Percentiles rank a stretch among this genome's conserved stretches.
These are phyloP conservation scores for Glaciozyma martinii DNA, from an alignment of 768 basidiomycete species.

Conservation along the genomic window DNA sequence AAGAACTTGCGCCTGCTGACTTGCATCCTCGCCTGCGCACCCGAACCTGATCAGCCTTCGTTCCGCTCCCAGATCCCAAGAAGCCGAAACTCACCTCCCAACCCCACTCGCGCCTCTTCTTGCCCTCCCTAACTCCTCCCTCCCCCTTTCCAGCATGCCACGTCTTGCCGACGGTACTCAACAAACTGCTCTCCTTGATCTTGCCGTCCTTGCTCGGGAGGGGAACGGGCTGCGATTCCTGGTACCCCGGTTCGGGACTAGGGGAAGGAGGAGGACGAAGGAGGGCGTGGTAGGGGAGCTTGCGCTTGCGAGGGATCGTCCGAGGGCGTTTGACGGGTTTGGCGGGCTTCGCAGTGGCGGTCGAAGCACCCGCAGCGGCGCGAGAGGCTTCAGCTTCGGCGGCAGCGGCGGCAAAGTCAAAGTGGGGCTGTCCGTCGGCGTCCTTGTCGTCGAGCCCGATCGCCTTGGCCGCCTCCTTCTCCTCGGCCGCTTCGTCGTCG, in stretches of 20 bases:
- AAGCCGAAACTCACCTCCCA: constrained; percentile 62
- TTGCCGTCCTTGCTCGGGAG: constrained; percentile 21
- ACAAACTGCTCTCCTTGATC: constrained; percentile 23
- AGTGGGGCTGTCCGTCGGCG: constrained; percentile 25
- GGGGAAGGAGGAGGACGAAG: constrained; percentile 21
- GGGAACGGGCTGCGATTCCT: constrained; percentile 24
- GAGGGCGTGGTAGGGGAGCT: constrained; percentile 26
- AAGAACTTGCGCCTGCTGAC: constrained; percentile 72
- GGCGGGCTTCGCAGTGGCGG: constrained; percentile 42
- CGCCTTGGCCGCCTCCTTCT: constrained; percentile 22
- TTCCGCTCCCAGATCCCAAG: background rate
- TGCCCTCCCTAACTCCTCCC: constrained; percentile 36
- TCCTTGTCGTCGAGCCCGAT: constrained; percentile 33
- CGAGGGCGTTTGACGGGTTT: constrained; percentile 43
- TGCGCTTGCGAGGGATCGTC: constrained; percentile 12
- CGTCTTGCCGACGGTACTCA: constrained; percentile 31
- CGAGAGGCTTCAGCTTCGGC: constrained; percentile 32
- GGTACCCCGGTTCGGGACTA: constrained; percentile 1
- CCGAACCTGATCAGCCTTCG: constrained; percentile 11
- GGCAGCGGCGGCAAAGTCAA: constrained; percentile 1
- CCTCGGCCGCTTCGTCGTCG: constrained; percentile 13
- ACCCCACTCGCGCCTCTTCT: constrained; percentile 74
- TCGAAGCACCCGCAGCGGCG: background rate
- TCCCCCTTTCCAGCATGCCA: constrained; percentile 33
- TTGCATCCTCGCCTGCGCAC: constrained; percentile 75